Base-by-base conservation (phyloP, 441 rosid genomes). In the Pelargonium myrrhifolium region DNA sequence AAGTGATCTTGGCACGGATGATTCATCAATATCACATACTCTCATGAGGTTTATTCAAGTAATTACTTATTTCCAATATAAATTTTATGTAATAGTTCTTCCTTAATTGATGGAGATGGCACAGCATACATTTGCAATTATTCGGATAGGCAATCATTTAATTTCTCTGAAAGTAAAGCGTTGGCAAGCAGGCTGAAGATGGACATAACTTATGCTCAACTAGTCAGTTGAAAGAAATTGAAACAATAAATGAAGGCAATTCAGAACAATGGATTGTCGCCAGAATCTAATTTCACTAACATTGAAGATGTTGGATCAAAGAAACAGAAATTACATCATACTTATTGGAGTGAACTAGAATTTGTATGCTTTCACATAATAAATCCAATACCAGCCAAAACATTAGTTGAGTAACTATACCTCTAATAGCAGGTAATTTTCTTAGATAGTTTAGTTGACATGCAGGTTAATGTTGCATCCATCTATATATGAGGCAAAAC, bases 1-100 rank as follows among this genome's bases (percentile, higher is more conserved):
- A 74, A 73, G 72, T 75, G 80, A 70, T 74, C 79, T 83, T 65
- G 81, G 73, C 78, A 79, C 18, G 74, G 77, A 74, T 73, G 58
- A 77, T 77, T 81, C 71, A 76, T 78, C 71, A 68, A 69, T 49
- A 71, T 67, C 71, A 64, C 63, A 75, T 66, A 70, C 71, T 78
- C 82, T 72, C 61, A 35, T 37, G 28, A 45, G 64, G 40, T 10
- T 62, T 5, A 26, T 65, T 74, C 73, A 71, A 67, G 79, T 71
- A 69, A 71, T 71, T 59, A 69, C 78, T 72, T n/a, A n/a, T n/a
- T n/a, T 76, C 81, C 73, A 69, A 62, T 51, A 65, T 63, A 61
- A 62, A 62, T 47, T 66, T 65, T 63, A 47, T 62, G 61, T 5
- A 35, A 31, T 2, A 26, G 6, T 62, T 62, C 65, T 62, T 35